Conservation (phyloP, 352 stramenopile genomes). For the Pythium plurisporium region DNA sequence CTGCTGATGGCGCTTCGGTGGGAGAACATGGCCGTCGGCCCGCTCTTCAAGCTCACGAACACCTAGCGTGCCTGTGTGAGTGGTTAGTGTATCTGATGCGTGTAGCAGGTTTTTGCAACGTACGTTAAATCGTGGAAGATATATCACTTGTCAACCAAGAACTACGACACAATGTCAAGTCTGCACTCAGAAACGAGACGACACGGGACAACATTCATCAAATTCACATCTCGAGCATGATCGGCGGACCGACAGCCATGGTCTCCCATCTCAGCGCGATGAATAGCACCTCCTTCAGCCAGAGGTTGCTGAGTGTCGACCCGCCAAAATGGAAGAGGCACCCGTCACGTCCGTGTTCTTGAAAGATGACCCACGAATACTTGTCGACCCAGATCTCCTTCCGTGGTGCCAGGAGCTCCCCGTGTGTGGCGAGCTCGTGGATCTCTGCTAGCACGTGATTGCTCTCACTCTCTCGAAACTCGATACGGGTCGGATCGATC, state of each 20-base stretch:
- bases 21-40: slow-evolving; percentile 56
- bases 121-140: no score
- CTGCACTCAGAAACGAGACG: no score
- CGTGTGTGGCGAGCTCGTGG: neutral
- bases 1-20: slow-evolving; percentile 64
- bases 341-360: slow-evolving; percentile 23
- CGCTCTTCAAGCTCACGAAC: slow-evolving; percentile 35
- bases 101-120: no score
- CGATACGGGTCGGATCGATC: slow-evolving; percentile 43
- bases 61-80: slow-evolving; percentile 17
- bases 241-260: slow-evolving; percentile 42
- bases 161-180: no score
- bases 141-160: no score
- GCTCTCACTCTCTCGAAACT: slow-evolving; percentile 42
- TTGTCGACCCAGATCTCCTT: slow-evolving; percentile 54
- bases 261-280: slow-evolving; percentile 58
- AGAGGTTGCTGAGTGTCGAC: slow-evolving; percentile 43
- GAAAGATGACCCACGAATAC: slow-evolving; percentile 62
- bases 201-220: no score
- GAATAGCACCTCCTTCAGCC: slow-evolving; percentile 63
- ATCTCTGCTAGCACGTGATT: slow-evolving; percentile 17
- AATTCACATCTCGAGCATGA: slow-evolving; percentile 26
- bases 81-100: no score
- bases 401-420: neutral
- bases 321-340: slow-evolving; percentile 60